Percentiles rank a stretch among this genome's conserved stretches.
Conservation (phyloP, 148 eudicot species). For the Camellia sinensis region DNA sequence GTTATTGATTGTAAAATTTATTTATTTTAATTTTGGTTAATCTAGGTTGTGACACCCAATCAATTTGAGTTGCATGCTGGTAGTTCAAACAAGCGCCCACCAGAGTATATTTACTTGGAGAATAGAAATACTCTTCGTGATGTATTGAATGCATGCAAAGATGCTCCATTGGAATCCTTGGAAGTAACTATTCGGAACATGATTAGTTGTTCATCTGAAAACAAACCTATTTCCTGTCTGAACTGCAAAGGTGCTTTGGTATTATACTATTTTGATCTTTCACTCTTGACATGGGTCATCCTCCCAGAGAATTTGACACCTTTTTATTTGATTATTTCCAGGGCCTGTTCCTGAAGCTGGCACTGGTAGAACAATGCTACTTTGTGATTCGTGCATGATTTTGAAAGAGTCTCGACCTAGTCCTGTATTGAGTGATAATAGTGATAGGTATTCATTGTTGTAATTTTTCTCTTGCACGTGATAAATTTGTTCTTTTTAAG, state of each 20-base stretch:
- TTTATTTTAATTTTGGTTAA: conserved; percentile 3
- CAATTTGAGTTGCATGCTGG: conserved; percentile 78
- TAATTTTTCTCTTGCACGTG: background rate
- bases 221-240: conserved; percentile 34
- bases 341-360: conserved; percentile 48
- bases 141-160: conserved; percentile 60
- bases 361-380: conserved; percentile 27
- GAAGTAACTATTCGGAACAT: conserved; percentile 35
- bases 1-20: background rate
- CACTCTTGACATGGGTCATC: background rate
- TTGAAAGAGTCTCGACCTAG: conserved; percentile 29
- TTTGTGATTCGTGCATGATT: conserved; percentile 47
- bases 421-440: conserved; percentile 26
- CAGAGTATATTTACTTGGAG: conserved; percentile 74
- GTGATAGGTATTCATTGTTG: conserved; percentile 44
- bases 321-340: conserved; percentile 20
- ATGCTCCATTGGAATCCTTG: conserved; percentile 32
- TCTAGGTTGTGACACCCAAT: conserved; percentile 67
- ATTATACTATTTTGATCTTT: conserved; percentile 2
- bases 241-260: conserved; percentile 54
- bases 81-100: conserved; percentile 74
- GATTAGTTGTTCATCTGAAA: conserved; percentile 30
- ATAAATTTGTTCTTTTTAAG: background rate
- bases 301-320: background rate
- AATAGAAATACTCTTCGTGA: conserved; percentile 70